These are phyloP conservation scores for Naganishia onofrii DNA, from an alignment of 768 basidiomycete species.

Conservation along the genomic window DNA sequence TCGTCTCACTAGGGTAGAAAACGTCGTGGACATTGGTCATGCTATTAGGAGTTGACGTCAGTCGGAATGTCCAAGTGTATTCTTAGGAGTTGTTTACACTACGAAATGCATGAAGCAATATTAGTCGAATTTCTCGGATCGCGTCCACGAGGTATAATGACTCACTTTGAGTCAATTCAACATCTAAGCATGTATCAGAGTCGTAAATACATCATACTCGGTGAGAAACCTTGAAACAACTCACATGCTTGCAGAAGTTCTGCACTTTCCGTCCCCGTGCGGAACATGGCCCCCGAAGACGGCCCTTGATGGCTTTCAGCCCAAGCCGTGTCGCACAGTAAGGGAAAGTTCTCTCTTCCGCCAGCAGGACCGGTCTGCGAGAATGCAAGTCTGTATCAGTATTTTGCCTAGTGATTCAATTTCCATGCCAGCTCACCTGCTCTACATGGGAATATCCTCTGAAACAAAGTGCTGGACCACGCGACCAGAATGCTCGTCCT, in stretches of 20 bases:
- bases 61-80: background rate
- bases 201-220: background rate
- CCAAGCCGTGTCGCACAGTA: constrained; percentile 32
- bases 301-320: background rate
- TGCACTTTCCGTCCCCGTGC: constrained; percentile 36
- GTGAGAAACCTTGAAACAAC: background rate
- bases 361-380: constrained; percentile 46
- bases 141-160: background rate
- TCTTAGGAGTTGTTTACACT: constrained; percentile 4
- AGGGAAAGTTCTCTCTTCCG: constrained; percentile 43
- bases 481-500: constrained; percentile 49
- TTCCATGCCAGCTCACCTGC: background rate
- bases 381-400: constrained; percentile 7
- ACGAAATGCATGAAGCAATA: background rate
- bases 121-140: background rate
- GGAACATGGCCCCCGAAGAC: background rate
- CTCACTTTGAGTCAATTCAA: constrained; percentile 44
- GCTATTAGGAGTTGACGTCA: constrained; percentile 26
- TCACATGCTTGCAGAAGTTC: constrained; percentile 28
- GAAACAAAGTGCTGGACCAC: constrained; percentile 46
- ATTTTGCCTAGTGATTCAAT: background rate
- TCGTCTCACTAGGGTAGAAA: constrained; percentile 42
- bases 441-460: constrained; percentile 42
- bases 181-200: constrained; percentile 24
- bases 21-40: constrained; percentile 51